Base-by-base conservation (phyloP, 108 stramenopile genomes). In the Thalassiosira profunda region DNA sequence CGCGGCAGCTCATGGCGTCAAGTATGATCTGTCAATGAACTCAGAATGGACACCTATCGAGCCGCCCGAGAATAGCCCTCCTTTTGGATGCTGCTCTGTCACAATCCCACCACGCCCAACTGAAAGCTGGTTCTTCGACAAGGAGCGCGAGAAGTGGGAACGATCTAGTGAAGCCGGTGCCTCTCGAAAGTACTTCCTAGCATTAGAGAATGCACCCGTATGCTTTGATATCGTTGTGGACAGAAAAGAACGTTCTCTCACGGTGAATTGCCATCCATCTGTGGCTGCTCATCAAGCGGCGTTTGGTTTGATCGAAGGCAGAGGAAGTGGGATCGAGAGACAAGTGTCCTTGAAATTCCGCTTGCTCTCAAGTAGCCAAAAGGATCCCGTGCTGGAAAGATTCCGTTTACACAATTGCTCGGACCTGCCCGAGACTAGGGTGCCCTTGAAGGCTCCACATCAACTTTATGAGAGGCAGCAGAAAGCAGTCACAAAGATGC, bases 231-330 rank as follows among this genome's bases (percentile, higher is more conserved):
- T 90, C 29, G 54, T 58, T 42, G 47, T 85, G 0, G 68, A 80
- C 41, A 71, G 33, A 7, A 33, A 72, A 25, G 24, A 59, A 12
- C 23, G 58, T 17, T 43, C 48, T 15, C 58, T 90, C 11, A 46
- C 40, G 8, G 68, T 87, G 3, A 67, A 80, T 26, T 74, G 72
- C 53, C 48, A 62, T 24, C 89, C 89, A n/a, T 31, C 70, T 21
- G 89, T 90, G 10, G 86, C 70, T 36, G 87, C 90, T 14, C 90
- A 92, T 47, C 66, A 64, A 31, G 82, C 86, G 28, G 87, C 87
- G 20, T 49, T 42, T 24, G 58, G 55, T 2, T 48, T 88, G 9
- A 72, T 83, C n/a, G 63, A 65, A 34, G 78, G 83, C n/a, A 68
- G 85, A 28, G 84, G 82, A 4, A 46, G 49, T 10, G 57, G 31